phyloP scores from a whole-genome alignment of 176 grass and related monocot species.

The Oryza glumipatula region DNA sequence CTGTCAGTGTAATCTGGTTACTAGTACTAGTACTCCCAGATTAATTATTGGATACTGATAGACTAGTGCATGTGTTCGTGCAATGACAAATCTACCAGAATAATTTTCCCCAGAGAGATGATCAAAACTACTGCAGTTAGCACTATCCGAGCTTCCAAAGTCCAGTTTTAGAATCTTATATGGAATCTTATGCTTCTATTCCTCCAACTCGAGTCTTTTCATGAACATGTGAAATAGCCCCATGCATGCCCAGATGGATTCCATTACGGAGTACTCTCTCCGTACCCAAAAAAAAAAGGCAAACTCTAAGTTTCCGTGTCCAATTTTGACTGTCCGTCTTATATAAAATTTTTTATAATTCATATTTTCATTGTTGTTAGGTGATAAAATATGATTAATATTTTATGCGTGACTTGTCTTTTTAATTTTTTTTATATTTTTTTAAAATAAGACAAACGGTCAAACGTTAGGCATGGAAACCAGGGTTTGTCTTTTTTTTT shows the following conservation, averaged over 20 bases:
- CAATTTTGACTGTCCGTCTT: no score
- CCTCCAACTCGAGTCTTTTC: slow-evolving; percentile 7
- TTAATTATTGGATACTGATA: background rate
- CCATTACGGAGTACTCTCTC: background rate
- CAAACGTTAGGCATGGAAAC: no score
- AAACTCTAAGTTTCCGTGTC: no score
- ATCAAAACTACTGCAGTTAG: background rate
- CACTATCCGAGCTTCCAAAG: background rate
- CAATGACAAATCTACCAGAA: background rate
- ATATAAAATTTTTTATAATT: no score
- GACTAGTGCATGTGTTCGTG: background rate
- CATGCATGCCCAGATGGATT: slow-evolving; percentile 4
- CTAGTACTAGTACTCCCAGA: background rate
- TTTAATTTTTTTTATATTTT: no score
- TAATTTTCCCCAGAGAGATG: background rate
- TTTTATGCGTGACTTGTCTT: no score
- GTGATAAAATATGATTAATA: no score
- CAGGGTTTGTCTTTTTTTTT: no score
- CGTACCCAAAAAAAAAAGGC: no score
- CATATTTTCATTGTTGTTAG: no score
- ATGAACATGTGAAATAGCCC: slow-evolving; percentile 37
- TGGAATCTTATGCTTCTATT: slow-evolving; percentile 35
- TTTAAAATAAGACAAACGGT: no score
- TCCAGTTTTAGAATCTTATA: slow-evolving; percentile 33
- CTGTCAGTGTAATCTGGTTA: background rate